Evolutionary conservation across 192 early-diverging fungal genomes (phyloP), one percentile per base, ranked within the genome.

Genomic region (Backusella australiensis): DNA sequence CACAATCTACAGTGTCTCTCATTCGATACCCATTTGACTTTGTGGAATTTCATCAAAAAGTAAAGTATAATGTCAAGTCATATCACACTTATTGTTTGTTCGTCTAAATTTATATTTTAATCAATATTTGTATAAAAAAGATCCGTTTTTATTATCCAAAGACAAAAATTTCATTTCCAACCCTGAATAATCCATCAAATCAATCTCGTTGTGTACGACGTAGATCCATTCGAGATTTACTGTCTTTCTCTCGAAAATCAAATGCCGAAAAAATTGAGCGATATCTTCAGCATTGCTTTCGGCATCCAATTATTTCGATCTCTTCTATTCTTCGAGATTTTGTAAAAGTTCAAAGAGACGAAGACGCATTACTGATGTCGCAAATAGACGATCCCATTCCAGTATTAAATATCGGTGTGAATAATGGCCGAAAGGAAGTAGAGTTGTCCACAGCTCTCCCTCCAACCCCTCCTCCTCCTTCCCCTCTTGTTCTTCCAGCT

Each of bases 211-310:
- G 56, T 73, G 32, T 69, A 38, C 72, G 72, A 67, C 71, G 63
- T 67, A 53, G 66, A 29, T 72, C 71, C n/a, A 69, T 78, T 23
- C 70, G 66, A 34, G 72, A 73, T 38, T 41, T 78, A 52, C 66
- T 72, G 53, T 67, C 42, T 21, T 78, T 35, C 67, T 66, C 59
- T 35, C 52, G 29, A 21, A 85, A 87, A 74, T 83, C 83, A 36
- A 89, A 77, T 46, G 74, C 86, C 1, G 87, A 87, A 63, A 87
- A 87, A 72, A 75, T 89, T 32, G 87, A 89, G 15, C 46, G 66
- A 21, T 89, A 86, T 38, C 70, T 89, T 11, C 81, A 83, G 23
- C 83, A 82, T 41, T 84, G 85, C 3, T 74, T 79, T 7, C 42
- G 42, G 5, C 81, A 89, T 74, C 78, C 80, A 14, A 77, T 75